Evolutionary conservation across 2,329 filamentous ascomycete species (phyloP), one percentile per base, ranked within the genome.

Genomic region (Diplodia corticola): DNA sequence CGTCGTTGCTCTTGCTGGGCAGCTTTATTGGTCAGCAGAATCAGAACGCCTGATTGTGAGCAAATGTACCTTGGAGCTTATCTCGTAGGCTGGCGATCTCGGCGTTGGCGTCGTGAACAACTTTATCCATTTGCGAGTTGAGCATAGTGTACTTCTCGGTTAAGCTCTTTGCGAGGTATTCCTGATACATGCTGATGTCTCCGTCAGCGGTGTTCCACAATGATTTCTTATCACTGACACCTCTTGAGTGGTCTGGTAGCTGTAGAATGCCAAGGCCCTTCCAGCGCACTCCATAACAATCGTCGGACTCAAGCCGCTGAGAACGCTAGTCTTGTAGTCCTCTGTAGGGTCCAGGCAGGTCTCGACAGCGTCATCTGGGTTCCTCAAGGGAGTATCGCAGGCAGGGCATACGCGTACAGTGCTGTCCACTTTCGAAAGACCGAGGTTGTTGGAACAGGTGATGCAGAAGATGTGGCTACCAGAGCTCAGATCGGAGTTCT

Each of bases 211-310:
- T 2, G n/a, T 44, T 20, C 9, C 4, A 40, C 22, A 17, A 15
- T 3, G 2, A 22, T 5, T 13, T n/a, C 40, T 13, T 3, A 24
- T n/a, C 10, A 75, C 83, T 69, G 72, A 92, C 90, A 96, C 90
- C 77, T 97, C 91, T 72, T 95, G 91, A 2, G 88, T 88, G 22
- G 89, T 88, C 75, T 97, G 93, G 72, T 96, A 97, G 33, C 87
- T 89, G 89, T 92, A 96, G 74, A 97, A 97, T 35, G 85, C 87
- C 69, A 97, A 78, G 1, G 89, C 92, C 70, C 91, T 85, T 5
- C 89, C 88, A 24, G 92, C 90, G 77, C 92, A 96, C 71, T 97
- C 93, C 85, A 96, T 92, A 69, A 97, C 91, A 33, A 89, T 83
- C 37, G 85, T 89, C 0, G 94, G 94, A 68, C 88, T 91, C 0